Base-by-base conservation (phyloP, 176 grass and related monocot genomes). In the Guadua angustifolia region DNA sequence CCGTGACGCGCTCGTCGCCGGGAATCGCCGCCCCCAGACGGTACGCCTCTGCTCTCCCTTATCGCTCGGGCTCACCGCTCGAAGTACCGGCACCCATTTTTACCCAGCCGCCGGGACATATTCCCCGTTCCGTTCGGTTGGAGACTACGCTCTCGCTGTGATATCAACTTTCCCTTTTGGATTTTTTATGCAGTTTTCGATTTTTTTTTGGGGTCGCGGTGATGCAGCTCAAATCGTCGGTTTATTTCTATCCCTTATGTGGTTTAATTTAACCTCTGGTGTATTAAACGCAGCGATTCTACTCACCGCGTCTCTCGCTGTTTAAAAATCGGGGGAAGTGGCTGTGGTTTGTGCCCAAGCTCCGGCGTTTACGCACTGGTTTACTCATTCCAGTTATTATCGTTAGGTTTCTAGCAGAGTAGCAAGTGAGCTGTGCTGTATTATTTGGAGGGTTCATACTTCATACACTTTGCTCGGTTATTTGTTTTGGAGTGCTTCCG, bases 401-500 rank as follows among this genome's bases (percentile, higher is more conserved):
- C 18, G 40, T 49, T 64, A n/a, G 55, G 44, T 40, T 32, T 50
- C n/a, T 42, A 71, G 26, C 26, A 39, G 81, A 68, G 24, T 38
- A 71, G 1, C 6, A 26, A 74, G 66, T 64, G 66, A 19, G 4
- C 8, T 47, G 69, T 39, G 36, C 24, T 26, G 35, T 79, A 66
- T 15, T 46, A 4, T 63, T 78, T 55, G 56, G 36, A 79, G 18
- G 74, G n/a, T 66, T 72, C 25, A 74, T 79, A 47, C 24, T 52
- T 63, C 9, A 11, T 39, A 1, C 58, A 52, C 35, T 59, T 12
- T 40, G 19, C 16, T 16, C 15, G 58, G 25, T 74, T 50, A 46
- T 10, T 69, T 47, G 26, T 84, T 66, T 18, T 83, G 25, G 26
- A 56, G 33, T 73, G 50, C 26, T 67, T 75, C 40, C 44, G 75